A percentile compares a stretch with the other conserved stretches of the same genome.
Conservation (phyloP, 2,329 filamentous ascomycete species). For the Penicillium thymicola region DNA sequence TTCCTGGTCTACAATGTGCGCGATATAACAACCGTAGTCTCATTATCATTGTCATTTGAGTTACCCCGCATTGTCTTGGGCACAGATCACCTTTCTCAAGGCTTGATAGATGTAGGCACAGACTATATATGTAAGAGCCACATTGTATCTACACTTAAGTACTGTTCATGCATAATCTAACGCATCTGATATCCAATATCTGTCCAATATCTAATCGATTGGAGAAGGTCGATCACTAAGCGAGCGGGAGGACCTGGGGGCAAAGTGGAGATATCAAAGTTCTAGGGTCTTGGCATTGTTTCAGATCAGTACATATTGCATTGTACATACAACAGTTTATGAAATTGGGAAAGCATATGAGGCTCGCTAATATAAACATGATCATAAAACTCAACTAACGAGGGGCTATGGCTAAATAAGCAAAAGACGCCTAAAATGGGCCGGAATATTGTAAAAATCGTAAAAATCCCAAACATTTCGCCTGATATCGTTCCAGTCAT, state of each 20-base stretch:
- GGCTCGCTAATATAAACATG: background rate
- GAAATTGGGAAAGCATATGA: background rate
- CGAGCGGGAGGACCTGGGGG: slow-evolving; percentile 1
- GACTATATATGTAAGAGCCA: background rate
- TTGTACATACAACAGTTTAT: background rate
- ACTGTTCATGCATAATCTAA: background rate
- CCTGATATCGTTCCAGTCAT: slow-evolving; percentile 21
- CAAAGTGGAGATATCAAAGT: slow-evolving; percentile 4
- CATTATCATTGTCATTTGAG: background rate
- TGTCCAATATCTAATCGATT: background rate
- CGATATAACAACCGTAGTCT: background rate
- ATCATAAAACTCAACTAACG: background rate
- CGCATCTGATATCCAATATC: background rate
- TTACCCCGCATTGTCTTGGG: background rate
- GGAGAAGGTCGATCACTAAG: slow-evolving; percentile 2
- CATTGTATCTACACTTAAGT: background rate
- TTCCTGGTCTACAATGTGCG: slow-evolving; percentile 1
- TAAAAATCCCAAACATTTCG: slow-evolving; percentile 8
- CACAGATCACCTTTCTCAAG: background rate
- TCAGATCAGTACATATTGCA: background rate
- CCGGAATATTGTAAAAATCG: slow-evolving; percentile 1
- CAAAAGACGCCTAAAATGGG: background rate
- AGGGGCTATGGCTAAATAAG: slow-evolving; percentile 4
- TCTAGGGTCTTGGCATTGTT: slow-evolving; percentile 1
- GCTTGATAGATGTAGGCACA: background rate